Conservation (phyloP, 495 filamentous ascomycete genomes). For the Aspergillus affinis region DNA sequence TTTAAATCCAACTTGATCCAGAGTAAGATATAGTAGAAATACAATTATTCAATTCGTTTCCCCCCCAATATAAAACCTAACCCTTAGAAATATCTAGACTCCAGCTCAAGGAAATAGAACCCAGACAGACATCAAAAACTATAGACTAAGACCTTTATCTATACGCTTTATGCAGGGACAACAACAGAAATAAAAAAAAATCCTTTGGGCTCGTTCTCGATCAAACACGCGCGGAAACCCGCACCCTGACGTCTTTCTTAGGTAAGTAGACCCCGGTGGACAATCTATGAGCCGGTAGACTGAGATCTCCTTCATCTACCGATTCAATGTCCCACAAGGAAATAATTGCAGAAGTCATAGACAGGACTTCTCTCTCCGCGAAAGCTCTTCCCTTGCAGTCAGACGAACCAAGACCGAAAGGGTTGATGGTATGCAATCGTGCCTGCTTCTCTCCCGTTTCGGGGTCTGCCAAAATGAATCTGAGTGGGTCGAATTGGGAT, state of each 20-base stretch:
- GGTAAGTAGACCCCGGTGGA: constrained; percentile 41
- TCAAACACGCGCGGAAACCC: constrained; percentile 33
- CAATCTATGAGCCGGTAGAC: constrained; percentile 31
- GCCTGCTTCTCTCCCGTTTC: constrained; percentile 30
- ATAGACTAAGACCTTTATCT: background rate
- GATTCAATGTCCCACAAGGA: constrained; percentile 54
- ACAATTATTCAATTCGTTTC: too few relatives aligned
- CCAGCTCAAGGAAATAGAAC: too few relatives aligned
- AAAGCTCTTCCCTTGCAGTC: constrained; percentile 50
- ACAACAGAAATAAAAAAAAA: background rate
- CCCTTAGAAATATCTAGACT: too few relatives aligned
- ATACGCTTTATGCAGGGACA: background rate
- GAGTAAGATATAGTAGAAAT: too few relatives aligned
- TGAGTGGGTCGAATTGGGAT: constrained; percentile 49
- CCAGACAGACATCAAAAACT: background rate
- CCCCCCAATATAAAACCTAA: too few relatives aligned
- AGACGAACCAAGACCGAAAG: constrained; percentile 46
- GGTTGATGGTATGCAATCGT: constrained; percentile 31
- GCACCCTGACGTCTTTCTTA: constrained; percentile 36
- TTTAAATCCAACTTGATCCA: too few relatives aligned
- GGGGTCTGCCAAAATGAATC: constrained; percentile 47
- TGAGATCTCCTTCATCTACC: constrained; percentile 25
- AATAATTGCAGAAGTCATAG: constrained; percentile 48
- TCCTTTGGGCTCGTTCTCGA: background rate
- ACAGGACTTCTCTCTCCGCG: constrained; percentile 49